phyloP scores from a whole-genome alignment of 2,329 filamentous ascomycete species.

The Botrytis fabae region DNA sequence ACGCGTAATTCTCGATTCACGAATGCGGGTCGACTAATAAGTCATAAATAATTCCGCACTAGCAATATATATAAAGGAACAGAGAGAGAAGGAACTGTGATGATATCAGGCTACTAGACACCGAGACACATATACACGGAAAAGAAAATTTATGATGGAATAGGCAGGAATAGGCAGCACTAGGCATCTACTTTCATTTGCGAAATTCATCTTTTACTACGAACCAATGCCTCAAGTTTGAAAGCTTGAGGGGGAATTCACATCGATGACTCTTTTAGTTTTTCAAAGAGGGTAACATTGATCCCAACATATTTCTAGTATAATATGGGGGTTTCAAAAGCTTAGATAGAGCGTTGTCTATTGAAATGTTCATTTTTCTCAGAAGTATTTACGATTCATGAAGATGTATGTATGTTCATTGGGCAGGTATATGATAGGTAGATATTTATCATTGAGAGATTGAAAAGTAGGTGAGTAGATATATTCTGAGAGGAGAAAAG shows the following conservation, averaged over 20 bases:
- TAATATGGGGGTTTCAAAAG: too few relatives aligned
- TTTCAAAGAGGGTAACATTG: neutral
- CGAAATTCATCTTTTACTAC: neutral
- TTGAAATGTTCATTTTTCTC: neutral
- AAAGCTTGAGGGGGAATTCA: neutral
- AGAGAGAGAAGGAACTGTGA: neutral
- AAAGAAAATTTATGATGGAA: neutral
- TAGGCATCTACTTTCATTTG: neutral
- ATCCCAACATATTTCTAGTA: fast-evolving
- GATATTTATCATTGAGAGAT: neutral
- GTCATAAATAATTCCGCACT: neutral
- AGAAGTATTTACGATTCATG: neutral
- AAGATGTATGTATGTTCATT: neutral
- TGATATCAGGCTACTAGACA: neutral
- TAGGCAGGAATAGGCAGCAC: neutral
- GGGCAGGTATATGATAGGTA: neutral
- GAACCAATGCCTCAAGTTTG: neutral
- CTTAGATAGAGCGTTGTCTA: neutral
- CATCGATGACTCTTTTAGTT: too few relatives aligned
- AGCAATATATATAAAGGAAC: neutral
- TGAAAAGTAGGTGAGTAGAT: neutral
- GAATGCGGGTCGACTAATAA: neutral
- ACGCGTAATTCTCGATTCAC: neutral
- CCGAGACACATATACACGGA: neutral
- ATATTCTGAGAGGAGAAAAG: neutral